phyloP scores from a whole-genome alignment of 2,329 filamentous ascomycete genomes.

The Alternaria angustiovoidea region DNA sequence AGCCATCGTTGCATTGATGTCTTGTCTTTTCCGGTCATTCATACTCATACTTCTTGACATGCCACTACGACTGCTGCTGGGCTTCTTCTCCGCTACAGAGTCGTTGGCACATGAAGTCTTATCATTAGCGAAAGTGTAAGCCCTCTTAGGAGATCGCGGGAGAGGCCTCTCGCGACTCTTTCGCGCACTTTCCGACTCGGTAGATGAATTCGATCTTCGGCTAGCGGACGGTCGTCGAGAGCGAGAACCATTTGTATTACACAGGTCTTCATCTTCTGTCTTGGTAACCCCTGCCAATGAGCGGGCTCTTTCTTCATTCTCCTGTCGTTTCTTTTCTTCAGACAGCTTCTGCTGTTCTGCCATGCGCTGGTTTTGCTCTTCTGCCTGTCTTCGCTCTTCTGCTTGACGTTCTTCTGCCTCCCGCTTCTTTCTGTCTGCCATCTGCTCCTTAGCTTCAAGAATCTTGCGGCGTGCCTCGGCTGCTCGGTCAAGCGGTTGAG shows the following conservation, averaged over 20 bases:
- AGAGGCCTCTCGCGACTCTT: neutral
- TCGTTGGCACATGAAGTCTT: neutral
- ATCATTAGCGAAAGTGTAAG: neutral
- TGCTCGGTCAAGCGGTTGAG: neutral
- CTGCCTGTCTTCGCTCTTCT: neutral
- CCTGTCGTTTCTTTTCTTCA: neutral
- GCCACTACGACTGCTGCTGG: neutral
- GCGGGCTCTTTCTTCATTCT: neutral
- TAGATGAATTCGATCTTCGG: neutral
- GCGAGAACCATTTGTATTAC: neutral
- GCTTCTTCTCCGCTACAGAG: neutral
- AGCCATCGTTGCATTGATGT: neutral
- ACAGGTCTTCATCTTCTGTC: neutral
- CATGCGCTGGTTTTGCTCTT: neutral
- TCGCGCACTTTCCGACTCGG: neutral
- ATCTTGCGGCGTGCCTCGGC: slow-evolving; percentile 2
- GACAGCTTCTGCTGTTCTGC: neutral
- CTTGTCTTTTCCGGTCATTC: neutral
- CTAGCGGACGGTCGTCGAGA: neutral
- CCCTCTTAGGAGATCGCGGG: neutral
- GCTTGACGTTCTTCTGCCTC: neutral
- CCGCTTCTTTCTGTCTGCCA: neutral
- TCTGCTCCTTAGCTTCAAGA: neutral
- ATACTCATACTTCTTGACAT: neutral
- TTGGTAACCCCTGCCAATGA: neutral